These are phyloP conservation scores for Lizonia empirigonia DNA, from an alignment of 2,329 filamentous ascomycete genomes.

Conservation along the genomic window DNA sequence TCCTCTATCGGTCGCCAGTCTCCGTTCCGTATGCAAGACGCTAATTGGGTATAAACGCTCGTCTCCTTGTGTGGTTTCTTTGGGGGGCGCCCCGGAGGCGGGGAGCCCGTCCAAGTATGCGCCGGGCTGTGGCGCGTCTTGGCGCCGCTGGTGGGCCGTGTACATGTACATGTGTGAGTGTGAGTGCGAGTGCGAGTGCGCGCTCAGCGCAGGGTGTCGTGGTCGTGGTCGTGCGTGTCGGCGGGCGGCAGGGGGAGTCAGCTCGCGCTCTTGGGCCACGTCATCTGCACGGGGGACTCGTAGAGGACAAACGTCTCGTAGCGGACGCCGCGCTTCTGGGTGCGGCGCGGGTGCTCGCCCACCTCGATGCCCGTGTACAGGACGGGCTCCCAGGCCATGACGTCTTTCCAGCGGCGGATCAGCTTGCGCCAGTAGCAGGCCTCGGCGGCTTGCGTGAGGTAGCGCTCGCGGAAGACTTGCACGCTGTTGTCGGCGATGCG, in stretches of 20 bases:
- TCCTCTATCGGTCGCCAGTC: too few species aligned
- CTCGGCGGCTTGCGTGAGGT: conserved; percentile 41
- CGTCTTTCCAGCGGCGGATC: conserved; percentile 18
- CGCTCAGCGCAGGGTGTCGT: too few species aligned
- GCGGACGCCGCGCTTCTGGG: conserved; percentile 36
- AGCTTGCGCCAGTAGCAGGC: conserved; percentile 39
- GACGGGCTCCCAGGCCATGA: conserved; percentile 30
- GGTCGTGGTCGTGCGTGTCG: too few species aligned
- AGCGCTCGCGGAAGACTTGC: conserved; percentile 38
- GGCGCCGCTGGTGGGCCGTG: background rate
- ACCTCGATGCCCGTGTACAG: conserved; percentile 31
- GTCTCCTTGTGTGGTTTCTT: too few species aligned
- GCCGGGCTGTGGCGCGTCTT: too few species aligned
- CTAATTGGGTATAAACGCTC: conserved; percentile 27
- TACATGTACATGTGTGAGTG: background rate
- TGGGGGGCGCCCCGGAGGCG: too few species aligned
- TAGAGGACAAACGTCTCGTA: conserved; percentile 41
- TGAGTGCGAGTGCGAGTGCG: background rate
- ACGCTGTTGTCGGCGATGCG: conserved; percentile 44
- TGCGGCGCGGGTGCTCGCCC: conserved; percentile 25
- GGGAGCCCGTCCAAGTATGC: too few species aligned
- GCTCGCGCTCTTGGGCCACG: conserved; percentile 10
- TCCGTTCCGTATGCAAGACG: conserved; percentile 15
- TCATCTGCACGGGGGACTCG: conserved; percentile 7
- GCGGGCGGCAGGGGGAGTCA: background rate